Percentiles rank a stretch among this genome's conserved stretches.
These are phyloP conservation scores for Lodderomyces pseudojiufengensis DNA, from an alignment of 1,139 yeast genomes.

Conservation along the genomic window DNA sequence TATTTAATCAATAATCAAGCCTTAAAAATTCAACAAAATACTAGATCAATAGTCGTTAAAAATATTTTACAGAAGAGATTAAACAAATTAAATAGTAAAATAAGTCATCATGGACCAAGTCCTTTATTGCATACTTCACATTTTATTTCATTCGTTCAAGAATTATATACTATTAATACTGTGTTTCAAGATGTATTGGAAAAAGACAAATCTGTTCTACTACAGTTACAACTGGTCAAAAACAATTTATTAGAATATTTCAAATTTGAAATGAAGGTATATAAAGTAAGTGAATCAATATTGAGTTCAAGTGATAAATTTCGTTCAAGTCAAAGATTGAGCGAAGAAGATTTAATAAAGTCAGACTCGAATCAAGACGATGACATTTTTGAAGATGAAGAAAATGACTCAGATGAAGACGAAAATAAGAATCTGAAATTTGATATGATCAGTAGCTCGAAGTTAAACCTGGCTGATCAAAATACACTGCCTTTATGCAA, in stretches of 20 bases:
- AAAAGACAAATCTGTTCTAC: constrained; percentile 15
- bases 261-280: constrained; percentile 25
- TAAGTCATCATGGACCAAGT: constrained; percentile 5
- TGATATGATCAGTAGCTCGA: constrained; percentile 12
- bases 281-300: constrained; percentile 14
- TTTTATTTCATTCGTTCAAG: constrained; percentile 33
- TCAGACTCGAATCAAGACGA: constrained; percentile 14
- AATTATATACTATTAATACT: constrained; percentile 30
- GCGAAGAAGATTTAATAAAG: constrained; percentile 11
- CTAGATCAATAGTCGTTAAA: constrained; percentile 22
- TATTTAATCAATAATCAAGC: constrained; percentile 17
- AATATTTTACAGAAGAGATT: constrained; percentile 29
- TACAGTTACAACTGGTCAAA: constrained; percentile 23
- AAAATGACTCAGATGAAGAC: constrained; percentile 5
- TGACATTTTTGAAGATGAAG: constrained; percentile 13
- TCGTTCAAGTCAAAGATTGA: constrained; percentile 16
- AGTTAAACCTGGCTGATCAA: constrained; percentile 10
- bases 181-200: constrained; percentile 22
- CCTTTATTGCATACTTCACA: constrained; percentile 25
- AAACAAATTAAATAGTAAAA: constrained; percentile 17
- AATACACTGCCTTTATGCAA: constrained; percentile 31
- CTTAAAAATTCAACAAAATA: constrained; percentile 15
- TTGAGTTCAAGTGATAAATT: constrained; percentile 16
- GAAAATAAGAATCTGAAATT: constrained; percentile 8
- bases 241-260: constrained; percentile 22